Evolutionary conservation across 345 rosid genomes (phyloP), one percentile per base, ranked within the genome.

Genomic region (Durio zibethinus): DNA sequence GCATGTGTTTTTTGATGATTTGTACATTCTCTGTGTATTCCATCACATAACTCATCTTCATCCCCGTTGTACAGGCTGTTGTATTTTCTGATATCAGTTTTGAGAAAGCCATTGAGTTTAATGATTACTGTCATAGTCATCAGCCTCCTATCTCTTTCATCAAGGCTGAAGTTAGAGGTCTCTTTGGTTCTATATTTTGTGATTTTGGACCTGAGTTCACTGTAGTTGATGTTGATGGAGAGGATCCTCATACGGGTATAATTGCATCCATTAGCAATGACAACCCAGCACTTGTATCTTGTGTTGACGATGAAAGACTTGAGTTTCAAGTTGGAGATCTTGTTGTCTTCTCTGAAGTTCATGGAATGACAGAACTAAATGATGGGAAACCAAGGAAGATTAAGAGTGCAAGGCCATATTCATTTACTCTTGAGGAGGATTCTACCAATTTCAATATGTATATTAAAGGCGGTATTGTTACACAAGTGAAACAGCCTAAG

Each of bases 271-370:
- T 96, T 79, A 89, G 93, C 84, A 96, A 93, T 83, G 99, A 92
- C 78, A 89, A 89, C 77, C 90, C 89, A 59, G 97, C 98, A 0
- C 86, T 96, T 64, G 88, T 96, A 61, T 92, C 97, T 1, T 96
- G 98, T 82, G 97, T 96, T 66, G 99, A 96, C 18, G 98, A 96
- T 83, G 98, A 96, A 86, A 91, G 98, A 81, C 94, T 96, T 47
- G 98, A 92, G 82, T 92, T 96, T 85, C 90, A 96, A 83, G 98
- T 93, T 82, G 99, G 98, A 66, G 98, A 96, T 85, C 82, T 90
- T 76, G 99, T 96, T 82, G 87, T 92, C 75, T 96, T 96, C 90
- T 92, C 98, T 47, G 99, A 96, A 85, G 94, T 96, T 78, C 91
- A 91, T 29, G 99, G 99, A 60, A 93, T 93, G 99, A 88, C 89